These are phyloP conservation scores for Neurospora sp. DNA, from an alignment of 495 filamentous ascomycete genomes.

Conservation along the genomic window DNA sequence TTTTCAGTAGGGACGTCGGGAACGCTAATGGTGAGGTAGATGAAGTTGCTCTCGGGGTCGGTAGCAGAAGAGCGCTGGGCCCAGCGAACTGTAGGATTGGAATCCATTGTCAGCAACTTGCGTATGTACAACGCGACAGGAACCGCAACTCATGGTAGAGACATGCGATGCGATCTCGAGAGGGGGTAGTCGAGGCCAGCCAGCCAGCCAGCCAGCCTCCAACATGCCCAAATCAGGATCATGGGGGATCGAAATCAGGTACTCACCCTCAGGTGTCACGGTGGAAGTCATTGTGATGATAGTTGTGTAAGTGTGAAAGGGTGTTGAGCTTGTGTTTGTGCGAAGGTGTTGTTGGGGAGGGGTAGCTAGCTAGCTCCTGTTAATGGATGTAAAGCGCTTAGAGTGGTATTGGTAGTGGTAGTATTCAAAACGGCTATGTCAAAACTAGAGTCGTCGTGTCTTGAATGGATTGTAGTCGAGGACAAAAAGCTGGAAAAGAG, in stretches of 20 bases:
- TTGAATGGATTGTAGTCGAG: not conserved
- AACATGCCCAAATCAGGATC: not conserved
- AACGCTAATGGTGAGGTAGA: conserved; percentile 83
- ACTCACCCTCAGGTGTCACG: conserved; percentile 25
- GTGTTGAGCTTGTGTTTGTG: not conserved
- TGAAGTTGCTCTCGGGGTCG: conserved; percentile 77
- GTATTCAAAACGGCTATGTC: not conserved
- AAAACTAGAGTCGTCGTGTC: not conserved
- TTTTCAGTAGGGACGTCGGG: conserved; percentile 62
- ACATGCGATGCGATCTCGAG: not conserved
- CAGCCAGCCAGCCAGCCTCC: not conserved
- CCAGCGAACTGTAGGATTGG: conserved; percentile 65
- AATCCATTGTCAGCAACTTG: not conserved
- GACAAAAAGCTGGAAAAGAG: not conserved
- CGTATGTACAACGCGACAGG: not conserved
- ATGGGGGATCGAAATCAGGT: not conserved
- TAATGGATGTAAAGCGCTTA: not conserved
- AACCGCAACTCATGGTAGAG: not conserved
- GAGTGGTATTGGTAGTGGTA: not conserved
- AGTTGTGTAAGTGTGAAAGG: not conserved
- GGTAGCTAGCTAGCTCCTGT: conserved; percentile 15
- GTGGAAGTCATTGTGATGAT: conserved; percentile 14
- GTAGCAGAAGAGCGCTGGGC: conserved; percentile 82
- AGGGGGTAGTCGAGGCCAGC: not conserved
- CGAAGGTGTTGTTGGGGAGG: conserved; percentile 5